Percentiles rank a stretch among this genome's conserved stretches.
Conservation (phyloP, 306 rosid species). For the Arachis hypogaea region DNA sequence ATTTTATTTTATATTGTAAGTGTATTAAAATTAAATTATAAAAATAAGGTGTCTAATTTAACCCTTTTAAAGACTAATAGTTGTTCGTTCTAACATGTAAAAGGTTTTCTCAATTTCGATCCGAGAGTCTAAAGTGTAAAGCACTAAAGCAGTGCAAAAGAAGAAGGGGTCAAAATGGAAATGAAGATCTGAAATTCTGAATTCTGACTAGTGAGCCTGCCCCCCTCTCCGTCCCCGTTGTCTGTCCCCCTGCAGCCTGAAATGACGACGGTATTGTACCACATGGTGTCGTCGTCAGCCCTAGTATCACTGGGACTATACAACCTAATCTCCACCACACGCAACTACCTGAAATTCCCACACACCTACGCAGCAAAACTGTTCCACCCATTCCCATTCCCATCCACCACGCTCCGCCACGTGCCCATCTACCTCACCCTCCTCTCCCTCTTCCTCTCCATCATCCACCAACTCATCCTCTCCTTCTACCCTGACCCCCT, state of each 20-base stretch:
- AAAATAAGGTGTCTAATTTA: too few species aligned
- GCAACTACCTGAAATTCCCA: slow-evolving; percentile 66
- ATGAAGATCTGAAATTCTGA: background rate
- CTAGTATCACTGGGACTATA: slow-evolving; percentile 64
- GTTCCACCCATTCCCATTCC: slow-evolving; percentile 58
- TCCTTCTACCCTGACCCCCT: slow-evolving; percentile 73
- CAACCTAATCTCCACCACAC: slow-evolving; percentile 61
- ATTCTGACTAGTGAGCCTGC: too few species aligned
- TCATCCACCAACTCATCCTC: slow-evolving; percentile 56
- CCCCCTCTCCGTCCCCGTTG: background rate
- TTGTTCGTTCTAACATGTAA: too few species aligned
- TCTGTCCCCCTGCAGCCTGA: too few species aligned
- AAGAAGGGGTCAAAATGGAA: too few species aligned
- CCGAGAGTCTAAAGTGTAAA: too few species aligned
- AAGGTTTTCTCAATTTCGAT: too few species aligned
- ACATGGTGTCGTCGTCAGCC: slow-evolving; percentile 55
- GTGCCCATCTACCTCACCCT: slow-evolving; percentile 61
- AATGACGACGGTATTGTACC: slow-evolving; percentile 57
- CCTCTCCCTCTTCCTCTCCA: slow-evolving; percentile 53
- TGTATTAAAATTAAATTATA: too few species aligned
- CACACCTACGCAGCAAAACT: slow-evolving; percentile 77
- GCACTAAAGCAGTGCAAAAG: too few species aligned
- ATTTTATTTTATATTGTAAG: too few species aligned
- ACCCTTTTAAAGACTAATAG: too few species aligned
- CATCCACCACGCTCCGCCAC: slow-evolving; percentile 51